Base-by-base conservation (phyloP, 2,329 filamentous ascomycete genomes). In the Beauveria sp. region DNA sequence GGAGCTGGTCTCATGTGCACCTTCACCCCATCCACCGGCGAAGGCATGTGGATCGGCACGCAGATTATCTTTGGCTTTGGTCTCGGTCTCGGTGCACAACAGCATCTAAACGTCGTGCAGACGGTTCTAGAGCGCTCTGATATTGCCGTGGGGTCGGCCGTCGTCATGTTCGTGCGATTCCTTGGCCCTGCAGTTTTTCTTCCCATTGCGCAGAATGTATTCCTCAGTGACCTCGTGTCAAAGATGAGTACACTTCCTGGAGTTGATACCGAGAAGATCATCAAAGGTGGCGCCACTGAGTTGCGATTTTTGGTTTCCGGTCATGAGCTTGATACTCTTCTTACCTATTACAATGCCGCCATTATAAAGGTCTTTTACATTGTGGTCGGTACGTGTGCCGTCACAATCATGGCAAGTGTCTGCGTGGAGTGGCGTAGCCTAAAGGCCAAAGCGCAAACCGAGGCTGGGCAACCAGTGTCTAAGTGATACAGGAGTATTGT, bases 351-450 rank as follows among this genome's bases (percentile, higher is more conserved):
- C 63, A 70, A 71, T 6, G 72, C 75, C 3, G 54, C 79, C 9
- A 70, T 71, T 3, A 66, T 68, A 5, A 66, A 74, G 0, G 61
- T 75, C 0, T 78, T 75, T 64, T 66, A 73, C 9, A 68, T 77
- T 52, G 69, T 70, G 16, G 70, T 73, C 40, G 77, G 74, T 1
- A 65, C 79, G 14, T 75, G 73, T 1, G 72, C 72, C 8, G 60
- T 79, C 8, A 72, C 75, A 0, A 72, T 77, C 48, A 40, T 76
- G 18, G 73, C 74, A 1, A 66, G 69, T 5, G 64, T 73, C 3
- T 69, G 72, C 1, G 73, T 80, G 61, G 79, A 82, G 67, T 79
- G 77, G 76, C 77, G 77, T 71, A 81, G 76, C 60, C 75, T 83
- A 18, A 82, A 81, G 66, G 78, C 60, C 8, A 57, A 46, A 28